phyloP scores from a whole-genome alignment of 2,329 filamentous ascomycete genomes.

The Tolypocladium guangdongense region DNA sequence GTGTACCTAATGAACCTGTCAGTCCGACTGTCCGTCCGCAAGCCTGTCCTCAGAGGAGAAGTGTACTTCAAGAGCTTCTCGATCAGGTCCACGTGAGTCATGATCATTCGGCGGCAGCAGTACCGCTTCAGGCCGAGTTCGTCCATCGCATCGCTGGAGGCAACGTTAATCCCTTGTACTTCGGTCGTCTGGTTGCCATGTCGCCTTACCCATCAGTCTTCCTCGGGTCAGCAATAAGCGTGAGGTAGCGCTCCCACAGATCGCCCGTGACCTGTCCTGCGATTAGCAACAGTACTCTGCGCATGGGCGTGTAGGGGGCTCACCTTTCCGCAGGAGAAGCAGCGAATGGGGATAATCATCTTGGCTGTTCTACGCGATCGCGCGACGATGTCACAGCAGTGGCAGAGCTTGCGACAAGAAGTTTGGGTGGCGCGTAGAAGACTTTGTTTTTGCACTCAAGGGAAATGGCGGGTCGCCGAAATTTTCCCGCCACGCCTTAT shows the following conservation, averaged over 20 bases:
- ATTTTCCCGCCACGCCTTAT: conserved; percentile 24
- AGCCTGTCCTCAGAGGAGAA: neutral
- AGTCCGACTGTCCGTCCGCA: neutral
- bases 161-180: neutral
- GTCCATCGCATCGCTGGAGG: conserved; percentile 84
- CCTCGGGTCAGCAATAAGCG: conserved; percentile 65
- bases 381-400: neutral
- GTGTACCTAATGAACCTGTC: conserved; percentile 38
- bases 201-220: conserved; percentile 55
- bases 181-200: neutral
- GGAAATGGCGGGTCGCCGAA: conserved; percentile 16
- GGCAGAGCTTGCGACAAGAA: neutral
- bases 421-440: neutral
- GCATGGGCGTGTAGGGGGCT: conserved; percentile 9
- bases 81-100: conserved; percentile 98
- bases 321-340: conserved; percentile 99
- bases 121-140: conserved; percentile 87
- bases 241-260: conserved; percentile 92
- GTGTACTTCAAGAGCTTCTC: conserved; percentile 91
- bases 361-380: conserved; percentile 22
- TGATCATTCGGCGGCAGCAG: conserved; percentile 98
- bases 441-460: neutral
- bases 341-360: conserved; percentile 98
- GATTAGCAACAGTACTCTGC: conserved; percentile 17
- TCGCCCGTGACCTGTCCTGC: conserved; percentile 75